These are phyloP conservation scores for Lentinula boryana DNA, from an alignment of 768 basidiomycete species.

Conservation along the genomic window DNA sequence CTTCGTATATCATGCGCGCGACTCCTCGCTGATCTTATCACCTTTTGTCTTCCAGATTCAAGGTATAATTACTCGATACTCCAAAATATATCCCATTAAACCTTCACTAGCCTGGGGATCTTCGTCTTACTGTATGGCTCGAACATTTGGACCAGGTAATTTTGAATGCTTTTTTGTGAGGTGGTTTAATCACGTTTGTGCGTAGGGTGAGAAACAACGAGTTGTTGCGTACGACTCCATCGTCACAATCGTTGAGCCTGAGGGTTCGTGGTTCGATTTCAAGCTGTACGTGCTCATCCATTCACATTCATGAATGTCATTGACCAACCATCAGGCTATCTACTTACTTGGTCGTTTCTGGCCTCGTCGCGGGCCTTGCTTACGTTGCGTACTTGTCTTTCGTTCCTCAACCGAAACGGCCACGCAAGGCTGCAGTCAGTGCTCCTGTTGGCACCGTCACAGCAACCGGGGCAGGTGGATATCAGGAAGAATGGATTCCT, in stretches of 20 bases:
- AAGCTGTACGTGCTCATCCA: constrained; percentile 54
- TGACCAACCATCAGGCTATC: constrained; percentile 33
- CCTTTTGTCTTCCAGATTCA: constrained; percentile 38
- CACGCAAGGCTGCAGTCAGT: constrained; percentile 43
- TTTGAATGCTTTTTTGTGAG: constrained; percentile 13
- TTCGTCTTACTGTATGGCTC: constrained; percentile 71
- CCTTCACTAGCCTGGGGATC: constrained; percentile 58
- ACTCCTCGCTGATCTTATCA: constrained; percentile 10
- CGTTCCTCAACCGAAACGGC: constrained; percentile 58
- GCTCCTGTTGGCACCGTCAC: constrained; percentile 55
- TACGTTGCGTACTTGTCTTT: constrained; percentile 67
- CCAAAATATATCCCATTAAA: constrained; percentile 1
- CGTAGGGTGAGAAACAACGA: constrained; percentile 52
- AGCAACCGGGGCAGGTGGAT: constrained; percentile 61
- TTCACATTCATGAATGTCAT: not conserved
- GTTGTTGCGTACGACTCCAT: constrained; percentile 69
- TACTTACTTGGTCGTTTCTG: constrained; percentile 67
- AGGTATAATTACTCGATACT: constrained; percentile 30
- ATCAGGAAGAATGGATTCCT: constrained; percentile 92
- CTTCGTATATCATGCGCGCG: not conserved
- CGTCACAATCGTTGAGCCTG: constrained; percentile 76
- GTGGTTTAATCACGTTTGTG: not conserved
- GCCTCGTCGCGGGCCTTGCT: constrained; percentile 52
- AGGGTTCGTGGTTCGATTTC: constrained; percentile 69
- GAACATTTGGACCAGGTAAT: constrained; percentile 62